Evolutionary conservation across 805 yeast species (phyloP), one percentile per base, ranked within the genome.

Genomic region (Myxozyma nipponensis): DNA sequence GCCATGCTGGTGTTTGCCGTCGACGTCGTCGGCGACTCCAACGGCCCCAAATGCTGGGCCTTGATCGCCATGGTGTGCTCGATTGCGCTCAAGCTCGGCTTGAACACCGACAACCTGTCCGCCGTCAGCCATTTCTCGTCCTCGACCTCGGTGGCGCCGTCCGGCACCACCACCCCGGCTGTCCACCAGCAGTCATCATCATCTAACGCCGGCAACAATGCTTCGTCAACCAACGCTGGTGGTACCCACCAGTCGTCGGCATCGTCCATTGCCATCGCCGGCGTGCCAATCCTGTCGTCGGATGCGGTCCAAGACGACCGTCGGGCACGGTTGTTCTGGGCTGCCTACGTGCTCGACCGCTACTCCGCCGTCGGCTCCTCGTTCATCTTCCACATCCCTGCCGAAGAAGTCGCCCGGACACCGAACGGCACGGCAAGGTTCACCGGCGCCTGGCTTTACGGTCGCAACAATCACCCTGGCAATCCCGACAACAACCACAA

Each of bases 21-120:
- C 17, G 65, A 62, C 39, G 48, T 59, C 28, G 57, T 58, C n/a
- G 65, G 65, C 10, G 44, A 48, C 17, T 62, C 64, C 3, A 62
- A 62, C 41, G 63, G 63, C 7, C 65, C 65, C 10, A 55, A 62
- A 37, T 57, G 62, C n/a, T 62, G 65, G 65, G 52, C 62, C n/a
- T 47, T 60, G 5, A 37, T 62, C 35, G 53, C 65, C 15, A 48
- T 62, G 52, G 52, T 62, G 15, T 53, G 58, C 44, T 58, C 63
- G 1, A 52, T 59, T 18, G 61, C 62, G 30, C 56, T 26, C 37
- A 45, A 37, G 44, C 46, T 44, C 35, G 59, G 57, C 26, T 51
- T 36, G 54, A 62, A 38, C 46, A 47, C 19, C 17, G 53, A 51
- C 26, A 45, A 23, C 15, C 6, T 5, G 15, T 28, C 32, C 32